Percentiles rank a stretch among this genome's conserved stretches.
phyloP scores from a whole-genome alignment of 352 stramenopile genomes.

The Phytophthora rubi region DNA sequence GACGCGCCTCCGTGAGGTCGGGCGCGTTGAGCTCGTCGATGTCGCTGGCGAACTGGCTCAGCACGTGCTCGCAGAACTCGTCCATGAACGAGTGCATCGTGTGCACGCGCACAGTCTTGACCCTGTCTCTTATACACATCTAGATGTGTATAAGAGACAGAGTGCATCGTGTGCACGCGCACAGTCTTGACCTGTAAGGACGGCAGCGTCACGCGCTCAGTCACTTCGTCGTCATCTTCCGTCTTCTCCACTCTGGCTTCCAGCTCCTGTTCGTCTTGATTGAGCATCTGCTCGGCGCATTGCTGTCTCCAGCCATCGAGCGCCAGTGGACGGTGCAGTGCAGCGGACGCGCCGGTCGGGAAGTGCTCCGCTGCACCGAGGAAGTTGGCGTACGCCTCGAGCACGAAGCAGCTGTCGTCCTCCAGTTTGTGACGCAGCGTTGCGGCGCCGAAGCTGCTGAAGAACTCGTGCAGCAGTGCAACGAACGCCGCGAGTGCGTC shows the following conservation, averaged over 20 bases:
- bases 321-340: slow-evolving; percentile 49
- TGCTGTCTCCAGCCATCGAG: slow-evolving; percentile 66
- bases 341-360: slow-evolving; percentile 22
- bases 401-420: slow-evolving; percentile 41
- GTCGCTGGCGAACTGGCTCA: slow-evolving; percentile 67
- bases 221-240: slow-evolving; percentile 12
- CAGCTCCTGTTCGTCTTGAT: slow-evolving; percentile 30
- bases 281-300: slow-evolving; percentile 56
- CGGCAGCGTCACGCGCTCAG: slow-evolving; percentile 39
- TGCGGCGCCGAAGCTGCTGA: slow-evolving; percentile 41
- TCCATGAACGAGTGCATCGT: slow-evolving; percentile 84
- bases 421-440: slow-evolving; percentile 52
- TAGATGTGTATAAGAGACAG: too few relatives aligned
- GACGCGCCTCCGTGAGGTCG: slow-evolving; percentile 52
- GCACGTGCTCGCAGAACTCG: slow-evolving; percentile 76
- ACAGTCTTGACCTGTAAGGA: slow-evolving; percentile 64
- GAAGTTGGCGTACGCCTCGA: slow-evolving; percentile 61
- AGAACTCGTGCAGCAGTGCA: slow-evolving; percentile 47
- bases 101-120: slow-evolving; percentile 67
- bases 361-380: slow-evolving; percentile 60
- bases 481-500: slow-evolving; percentile 51
- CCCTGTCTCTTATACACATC: too few relatives aligned
- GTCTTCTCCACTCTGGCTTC: neutral
- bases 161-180: slow-evolving; percentile 73
- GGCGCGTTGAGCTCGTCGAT: slow-evolving; percentile 61